Base-by-base conservation (phyloP, 2,329 filamentous ascomycete species). In the Aureobasidium mangrovei region DNA sequence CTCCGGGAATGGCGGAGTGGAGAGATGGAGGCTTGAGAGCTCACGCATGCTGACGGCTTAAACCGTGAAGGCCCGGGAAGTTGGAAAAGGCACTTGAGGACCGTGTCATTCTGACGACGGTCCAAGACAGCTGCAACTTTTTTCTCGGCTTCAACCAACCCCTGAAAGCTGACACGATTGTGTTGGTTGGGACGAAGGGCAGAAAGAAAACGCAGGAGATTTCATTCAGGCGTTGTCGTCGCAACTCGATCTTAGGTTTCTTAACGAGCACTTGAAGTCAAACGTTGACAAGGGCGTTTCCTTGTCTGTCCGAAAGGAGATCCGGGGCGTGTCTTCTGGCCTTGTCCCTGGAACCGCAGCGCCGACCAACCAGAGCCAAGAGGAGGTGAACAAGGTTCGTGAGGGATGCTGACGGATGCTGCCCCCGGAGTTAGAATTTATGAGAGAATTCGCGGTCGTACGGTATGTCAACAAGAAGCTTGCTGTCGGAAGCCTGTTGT, bases 41-140 rank as follows among this genome's bases (percentile, higher is more conserved):
- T 53, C 40, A 53, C 44, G 48, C 48, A 43, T 40, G 48, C 48
- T 53, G 48, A 53, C 40, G 39, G 47, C 47, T 33, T 28, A 38
- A 35, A 18, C 18, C 18, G 18, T 18, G 18, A 18, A 18, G 18
- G 18, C 32, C 49, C 40, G 32, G 24, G 5, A 42, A 42, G 26
- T 28, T 26, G 49, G 49, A 26, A 35, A 42, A 35, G 38, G 18
- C 18, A 42, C 47, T 12, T 35, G 32, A 32, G 38, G 47, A 26
- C 39, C 49, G 49, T 38, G 32, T 31, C 12, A 26, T 26, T 43
- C 18, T 52, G 48, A 52, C 48, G 39, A 53, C 18, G 18, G 18
- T 18, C 18, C 18, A 18, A 18, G 18, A 18, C 48, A 53, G 31
- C 39, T 32, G 36, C 38, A 36, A 48, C 36, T 27, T 51, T 51